Conservation (phyloP, 768 basidiomycete genomes). For the Lentinula aciculospora region DNA sequence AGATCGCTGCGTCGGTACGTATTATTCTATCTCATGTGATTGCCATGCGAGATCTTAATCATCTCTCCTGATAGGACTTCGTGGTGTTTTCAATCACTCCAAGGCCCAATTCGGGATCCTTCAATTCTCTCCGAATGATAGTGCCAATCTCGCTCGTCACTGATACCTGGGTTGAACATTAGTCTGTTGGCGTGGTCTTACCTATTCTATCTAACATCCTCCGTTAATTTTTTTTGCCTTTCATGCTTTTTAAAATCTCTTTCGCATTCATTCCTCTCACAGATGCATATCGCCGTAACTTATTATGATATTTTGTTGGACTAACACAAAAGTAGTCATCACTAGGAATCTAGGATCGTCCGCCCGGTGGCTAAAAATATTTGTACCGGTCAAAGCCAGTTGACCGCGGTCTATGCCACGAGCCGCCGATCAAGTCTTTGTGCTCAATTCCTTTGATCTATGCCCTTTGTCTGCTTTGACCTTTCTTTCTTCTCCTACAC, state of each 20-base stretch:
- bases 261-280: neutral
- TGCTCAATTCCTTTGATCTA: too few relatives aligned
- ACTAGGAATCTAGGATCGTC: too few relatives aligned
- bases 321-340: too few relatives aligned
- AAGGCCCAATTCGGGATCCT: neutral
- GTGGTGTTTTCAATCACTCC: neutral
- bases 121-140: neutral
- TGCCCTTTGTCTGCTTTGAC: too few relatives aligned
- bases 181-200: neutral
- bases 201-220: neutral
- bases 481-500: too few relatives aligned
- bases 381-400: too few relatives aligned
- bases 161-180: slow-evolving; percentile 7
- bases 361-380: too few relatives aligned
- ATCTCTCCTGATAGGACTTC: neutral
- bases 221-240: neutral
- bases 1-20: neutral
- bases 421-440: too few relatives aligned
- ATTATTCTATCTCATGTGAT: neutral
- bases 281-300: neutral
- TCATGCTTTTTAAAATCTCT: neutral
- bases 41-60: neutral
- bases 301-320: neutral
- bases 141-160: slow-evolving; percentile 5
- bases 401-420: too few relatives aligned